Evolutionary conservation across 1,284 basidiomycete species (phyloP), one percentile per base, ranked within the genome.

Genomic region (Caloboletus firmus): DNA sequence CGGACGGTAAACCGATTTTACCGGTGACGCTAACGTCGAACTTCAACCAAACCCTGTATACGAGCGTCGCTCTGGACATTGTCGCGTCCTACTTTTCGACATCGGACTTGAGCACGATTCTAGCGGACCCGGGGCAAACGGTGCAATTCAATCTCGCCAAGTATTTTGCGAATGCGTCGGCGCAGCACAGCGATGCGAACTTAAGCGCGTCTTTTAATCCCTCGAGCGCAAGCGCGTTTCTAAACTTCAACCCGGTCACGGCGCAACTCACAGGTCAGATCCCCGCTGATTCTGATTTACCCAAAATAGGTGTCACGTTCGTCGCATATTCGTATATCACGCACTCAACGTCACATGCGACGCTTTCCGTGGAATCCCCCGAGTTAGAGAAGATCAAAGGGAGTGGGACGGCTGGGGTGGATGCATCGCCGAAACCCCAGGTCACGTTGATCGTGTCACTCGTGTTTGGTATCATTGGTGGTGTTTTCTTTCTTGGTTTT

Each of bases 301-400:
- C 70, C 31, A 62, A 71, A 18, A 74, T 85, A 41, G 67, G 71
- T 3, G 73, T 85, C 48, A 80, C 79, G 6, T 86, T 90, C 61
- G 83, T 84, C 6, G 82, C 84, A 2, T 86, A 83, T 67, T 86
- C 85, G 39, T 73, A 69, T 44, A 55, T 77, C 26, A 89, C 85
- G 3, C 86, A 86, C 62, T 87, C 89, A 9, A 86, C 81, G 0
- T 92, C 89, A 12, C 84, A 86, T 62, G 74, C 84, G 2, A 78
- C 65, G 43, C 73, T 91, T n/a, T 69, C 76, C 1, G 72, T 91
- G 44, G 76, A 78, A 31, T 72, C 85, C 26, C 73, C 77, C 3
- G 65, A 75, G 18, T 18, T 72, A 49, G 67, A 69, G 43, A 50
- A 35, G 13, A 54, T 67, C 50, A 58, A 59, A 22, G 71, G 69